Conservation (phyloP, 768 basidiomycete genomes). For the Amanita muscaria region DNA sequence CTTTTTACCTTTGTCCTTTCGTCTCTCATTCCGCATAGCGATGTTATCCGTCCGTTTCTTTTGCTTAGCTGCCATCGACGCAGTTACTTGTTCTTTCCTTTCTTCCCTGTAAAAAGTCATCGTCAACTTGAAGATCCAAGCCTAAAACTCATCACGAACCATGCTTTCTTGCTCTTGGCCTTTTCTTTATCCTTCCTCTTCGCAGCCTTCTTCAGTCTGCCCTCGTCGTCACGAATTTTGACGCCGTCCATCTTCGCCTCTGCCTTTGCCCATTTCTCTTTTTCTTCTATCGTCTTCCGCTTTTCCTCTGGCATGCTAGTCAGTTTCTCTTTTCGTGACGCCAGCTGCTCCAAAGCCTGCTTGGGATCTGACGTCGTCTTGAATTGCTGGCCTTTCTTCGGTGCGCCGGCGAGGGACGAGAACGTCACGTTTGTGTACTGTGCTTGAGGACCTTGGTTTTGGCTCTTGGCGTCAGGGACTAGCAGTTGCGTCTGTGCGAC, state of each 20-base stretch:
- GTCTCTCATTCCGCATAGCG: constrained; percentile 72
- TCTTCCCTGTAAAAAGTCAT: constrained; percentile 52
- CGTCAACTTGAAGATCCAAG: neutral
- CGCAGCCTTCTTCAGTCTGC: constrained; percentile 80
- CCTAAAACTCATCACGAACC: constrained; percentile 41
- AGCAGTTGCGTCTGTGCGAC: constrained; percentile 64
- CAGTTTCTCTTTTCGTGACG: constrained; percentile 69
- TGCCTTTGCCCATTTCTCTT: constrained; percentile 86
- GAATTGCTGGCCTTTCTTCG: constrained; percentile 44
- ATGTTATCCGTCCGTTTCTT: constrained; percentile 92
- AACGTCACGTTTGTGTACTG: constrained; percentile 63
- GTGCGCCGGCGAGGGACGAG: constrained; percentile 45
- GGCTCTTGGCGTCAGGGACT: constrained; percentile 43
- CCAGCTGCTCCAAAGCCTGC: constrained; percentile 77
- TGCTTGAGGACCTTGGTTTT: constrained; percentile 25
- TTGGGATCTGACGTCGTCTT: constrained; percentile 74
- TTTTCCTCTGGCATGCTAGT: constrained; percentile 75
- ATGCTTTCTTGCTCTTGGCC: constrained; percentile 70
- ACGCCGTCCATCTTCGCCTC: constrained; percentile 81
- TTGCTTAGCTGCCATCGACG: constrained; percentile 75
- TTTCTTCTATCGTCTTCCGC: constrained; percentile 69
- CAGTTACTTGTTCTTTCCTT: constrained; percentile 68
- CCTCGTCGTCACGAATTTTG: constrained; percentile 86
- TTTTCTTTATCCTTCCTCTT: constrained; percentile 93
- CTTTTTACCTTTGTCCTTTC: constrained; percentile 52